Evolutionary conservation across 2,329 filamentous ascomycete species (phyloP).

Genomic region (Cadophora sp.): DNA sequence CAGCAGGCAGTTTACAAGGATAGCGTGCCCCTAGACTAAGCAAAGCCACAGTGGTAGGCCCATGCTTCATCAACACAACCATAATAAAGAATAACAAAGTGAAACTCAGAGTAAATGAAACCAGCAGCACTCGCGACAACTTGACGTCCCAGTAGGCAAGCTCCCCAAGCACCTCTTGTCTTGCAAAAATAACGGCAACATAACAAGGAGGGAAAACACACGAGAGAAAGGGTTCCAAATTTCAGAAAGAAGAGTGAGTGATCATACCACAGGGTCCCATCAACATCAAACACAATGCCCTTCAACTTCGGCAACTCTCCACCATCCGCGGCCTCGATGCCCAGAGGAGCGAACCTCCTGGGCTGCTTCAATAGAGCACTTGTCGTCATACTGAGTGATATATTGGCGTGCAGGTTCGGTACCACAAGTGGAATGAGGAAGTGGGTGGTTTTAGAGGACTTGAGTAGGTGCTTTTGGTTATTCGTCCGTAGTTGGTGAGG

Average conservation of each 20-base stretch:
- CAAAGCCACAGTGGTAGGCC: too few relatives aligned
- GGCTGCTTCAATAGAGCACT: conserved; percentile 33
- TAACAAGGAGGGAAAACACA: neutral
- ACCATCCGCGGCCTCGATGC: conserved; percentile 41
- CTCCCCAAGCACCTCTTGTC: too few relatives aligned
- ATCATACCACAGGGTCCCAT: conserved; percentile 88
- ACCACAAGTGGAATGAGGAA: neutral
- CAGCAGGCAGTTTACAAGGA: too few relatives aligned
- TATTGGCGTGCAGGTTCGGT: conserved; percentile 3
- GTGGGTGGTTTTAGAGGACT: too few relatives aligned
- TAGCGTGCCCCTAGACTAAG: too few relatives aligned
- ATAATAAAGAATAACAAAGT: too few relatives aligned
- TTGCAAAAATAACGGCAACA: neutral
- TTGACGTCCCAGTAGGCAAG: too few relatives aligned
- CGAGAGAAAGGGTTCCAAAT: neutral
- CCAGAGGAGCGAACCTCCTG: conserved; percentile 63
- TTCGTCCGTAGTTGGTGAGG: neutral
- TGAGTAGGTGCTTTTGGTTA: neutral
- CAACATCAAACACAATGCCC: conserved; percentile 87
- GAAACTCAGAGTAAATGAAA: too few relatives aligned
- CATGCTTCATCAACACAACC: too few relatives aligned
- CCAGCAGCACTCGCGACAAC: too few relatives aligned
- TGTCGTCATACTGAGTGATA: conserved; percentile 35
- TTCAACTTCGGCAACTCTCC: conserved; percentile 54
- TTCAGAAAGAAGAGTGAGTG: conserved; percentile 6